Evolutionary conservation across 169 alveolate genomes (phyloP).

Genomic region (Eimeria necatrix): DNA sequence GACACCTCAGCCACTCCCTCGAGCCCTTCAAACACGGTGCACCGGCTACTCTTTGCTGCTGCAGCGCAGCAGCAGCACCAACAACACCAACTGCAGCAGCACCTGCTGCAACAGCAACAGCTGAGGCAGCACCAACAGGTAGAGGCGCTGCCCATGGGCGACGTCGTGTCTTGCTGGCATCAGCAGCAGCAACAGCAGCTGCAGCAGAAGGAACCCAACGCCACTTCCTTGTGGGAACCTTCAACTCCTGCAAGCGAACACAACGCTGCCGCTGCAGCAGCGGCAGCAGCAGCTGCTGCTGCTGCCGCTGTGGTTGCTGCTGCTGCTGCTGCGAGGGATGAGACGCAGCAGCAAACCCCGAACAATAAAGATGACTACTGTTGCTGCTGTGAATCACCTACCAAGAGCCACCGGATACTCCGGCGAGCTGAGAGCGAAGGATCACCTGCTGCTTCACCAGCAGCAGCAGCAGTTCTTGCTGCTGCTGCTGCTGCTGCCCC

Average conservation of each 20-base stretch:
- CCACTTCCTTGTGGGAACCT: not conserved
- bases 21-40: not conserved
- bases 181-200: not conserved
- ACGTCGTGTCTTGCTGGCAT: not conserved
- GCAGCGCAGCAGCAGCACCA: not conserved
- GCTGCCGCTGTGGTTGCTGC: not conserved
- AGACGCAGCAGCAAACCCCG: not conserved
- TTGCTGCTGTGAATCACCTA: not conserved
- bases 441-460: slow-evolving; percentile 15
- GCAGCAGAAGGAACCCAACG: not conserved
- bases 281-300: slow-evolving; percentile 31
- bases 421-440: not conserved
- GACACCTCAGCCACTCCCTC: not conserved
- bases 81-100: not conserved
- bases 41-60: not conserved
- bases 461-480: not conserved
- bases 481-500: slow-evolving; percentile 6
- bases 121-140: not conserved
- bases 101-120: slow-evolving; percentile 26
- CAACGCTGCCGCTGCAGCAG: slow-evolving; percentile 30
- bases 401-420: not conserved
- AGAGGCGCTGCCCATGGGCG: not conserved
- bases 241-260: not conserved
- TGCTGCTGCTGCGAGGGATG: slow-evolving; percentile 29
- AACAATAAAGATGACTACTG: slow-evolving; percentile 22